phyloP scores from a whole-genome alignment of 2,329 filamentous ascomycete species.

The Rugonectria rugulosa region DNA sequence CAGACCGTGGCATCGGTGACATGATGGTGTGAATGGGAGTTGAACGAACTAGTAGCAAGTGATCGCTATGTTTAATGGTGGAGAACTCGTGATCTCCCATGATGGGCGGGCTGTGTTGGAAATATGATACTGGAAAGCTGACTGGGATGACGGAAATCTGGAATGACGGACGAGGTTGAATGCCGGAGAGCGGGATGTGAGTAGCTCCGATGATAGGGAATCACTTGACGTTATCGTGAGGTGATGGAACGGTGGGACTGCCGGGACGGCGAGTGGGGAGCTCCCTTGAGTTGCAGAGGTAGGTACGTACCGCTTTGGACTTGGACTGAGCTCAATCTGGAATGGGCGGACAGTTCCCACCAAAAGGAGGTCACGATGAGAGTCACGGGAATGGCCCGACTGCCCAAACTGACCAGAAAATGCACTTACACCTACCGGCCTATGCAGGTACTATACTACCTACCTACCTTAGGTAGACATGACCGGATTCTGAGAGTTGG shows the following conservation, averaged over 20 bases:
- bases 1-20: slow-evolving; percentile 9
- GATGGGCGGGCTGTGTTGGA: slow-evolving; percentile 24
- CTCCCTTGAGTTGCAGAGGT: too few relatives aligned
- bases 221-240: slow-evolving; percentile 35
- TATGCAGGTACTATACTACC: too few relatives aligned
- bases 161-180: background rate
- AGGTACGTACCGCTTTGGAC: slow-evolving; percentile 30
- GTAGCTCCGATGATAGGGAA: slow-evolving; percentile 14
- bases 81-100: slow-evolving; percentile 70
- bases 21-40: slow-evolving; percentile 8
- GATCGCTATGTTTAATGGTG: slow-evolving; percentile 76
- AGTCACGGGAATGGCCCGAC: background rate
- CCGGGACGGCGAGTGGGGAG: too few relatives aligned
- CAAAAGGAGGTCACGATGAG: background rate
- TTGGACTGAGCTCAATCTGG: slow-evolving; percentile 2
- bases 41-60: slow-evolving; percentile 72
- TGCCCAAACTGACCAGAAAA: too few relatives aligned
- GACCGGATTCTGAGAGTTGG: too few relatives aligned
- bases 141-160: slow-evolving; percentile 2
- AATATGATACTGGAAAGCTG: background rate
- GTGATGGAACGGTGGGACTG: slow-evolving; percentile 5
- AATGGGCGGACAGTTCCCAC: too few relatives aligned
- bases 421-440: too few relatives aligned
- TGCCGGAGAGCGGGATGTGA: slow-evolving; percentile 1
- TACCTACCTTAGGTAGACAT: too few relatives aligned